Evolutionary conservation across 2,329 filamentous ascomycete genomes (phyloP).

Genomic region (Bipolaris oryzae): DNA sequence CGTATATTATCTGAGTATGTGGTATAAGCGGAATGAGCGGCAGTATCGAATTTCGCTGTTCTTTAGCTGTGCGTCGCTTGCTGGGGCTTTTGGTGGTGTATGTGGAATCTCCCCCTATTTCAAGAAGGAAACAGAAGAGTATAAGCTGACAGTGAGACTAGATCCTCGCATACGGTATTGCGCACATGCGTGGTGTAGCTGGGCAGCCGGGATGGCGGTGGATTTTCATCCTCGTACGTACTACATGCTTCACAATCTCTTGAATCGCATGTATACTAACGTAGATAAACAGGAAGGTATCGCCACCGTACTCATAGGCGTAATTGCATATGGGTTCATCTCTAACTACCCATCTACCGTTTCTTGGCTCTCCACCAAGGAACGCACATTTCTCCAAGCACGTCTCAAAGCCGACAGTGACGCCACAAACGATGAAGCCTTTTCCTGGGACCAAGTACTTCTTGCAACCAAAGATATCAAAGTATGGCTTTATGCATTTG

Average conservation of each 20-base stretch:
- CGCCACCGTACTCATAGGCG: constrained; percentile 44
- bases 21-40: constrained; percentile 66
- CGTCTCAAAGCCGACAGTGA: constrained; percentile 72
- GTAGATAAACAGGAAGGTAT: constrained; percentile 38
- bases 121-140: neutral
- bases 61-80: constrained; percentile 63
- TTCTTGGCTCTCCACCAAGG: constrained; percentile 60
- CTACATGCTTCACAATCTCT: too few relatives aligned
- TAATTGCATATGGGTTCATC: constrained; percentile 62
- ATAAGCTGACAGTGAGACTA: neutral
- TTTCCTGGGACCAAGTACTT: constrained; percentile 69
- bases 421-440: constrained; percentile 70
- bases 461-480: constrained; percentile 61
- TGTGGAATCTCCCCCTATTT: neutral
- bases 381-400: constrained; percentile 63
- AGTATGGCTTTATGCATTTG: constrained; percentile 66
- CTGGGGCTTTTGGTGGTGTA: constrained; percentile 66
- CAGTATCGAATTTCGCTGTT: constrained; percentile 66
- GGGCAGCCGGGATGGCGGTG: constrained; percentile 51
- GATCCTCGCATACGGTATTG: constrained; percentile 59
- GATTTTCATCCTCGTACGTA: constrained; percentile 50
- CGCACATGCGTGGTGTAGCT: constrained; percentile 64
- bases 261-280: constrained; percentile 15
- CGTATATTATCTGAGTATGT: constrained; percentile 66
- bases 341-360: constrained; percentile 68